Conservation (phyloP, 2,329 filamentous ascomycete genomes). For the Fusarium armeniacum region DNA sequence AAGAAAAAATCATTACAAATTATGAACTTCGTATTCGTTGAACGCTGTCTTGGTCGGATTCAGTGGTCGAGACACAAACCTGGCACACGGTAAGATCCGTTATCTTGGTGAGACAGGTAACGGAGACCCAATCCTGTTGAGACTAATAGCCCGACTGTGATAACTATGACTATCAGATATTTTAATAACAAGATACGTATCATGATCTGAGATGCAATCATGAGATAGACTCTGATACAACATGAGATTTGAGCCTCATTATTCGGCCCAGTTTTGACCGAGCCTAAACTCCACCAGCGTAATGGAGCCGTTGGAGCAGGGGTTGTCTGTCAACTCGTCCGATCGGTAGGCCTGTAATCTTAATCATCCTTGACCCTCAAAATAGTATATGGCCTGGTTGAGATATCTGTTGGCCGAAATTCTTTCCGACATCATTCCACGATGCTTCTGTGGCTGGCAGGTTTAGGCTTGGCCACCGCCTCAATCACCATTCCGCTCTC, state of each 20-base stretch:
- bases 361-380: conserved; percentile 1
- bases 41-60: background rate
- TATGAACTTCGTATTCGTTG: background rate
- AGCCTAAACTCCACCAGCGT: background rate
- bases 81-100: background rate
- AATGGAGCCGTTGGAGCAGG: conserved; percentile 13
- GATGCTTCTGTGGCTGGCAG: conserved; percentile 33
- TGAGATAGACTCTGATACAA: background rate
- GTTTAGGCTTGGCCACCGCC: conserved; percentile 31
- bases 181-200: background rate
- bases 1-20: background rate
- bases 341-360: conserved; percentile 35
- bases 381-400: conserved; percentile 6
- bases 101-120: conserved; percentile 10
- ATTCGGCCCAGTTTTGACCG: conserved; percentile 7
- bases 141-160: background rate
- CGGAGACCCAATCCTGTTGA: conserved; percentile 3
- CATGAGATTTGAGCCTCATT: conserved; percentile 11
- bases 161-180: background rate
- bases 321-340: conserved; percentile 11
- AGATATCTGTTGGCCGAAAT: conserved; percentile 1
- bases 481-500: conserved; percentile 49
- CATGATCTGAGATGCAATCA: background rate
- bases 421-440: conserved; percentile 7
- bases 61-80: background rate